Conservation (phyloP, 1,284 basidiomycete genomes). For the Irpex sp. region DNA sequence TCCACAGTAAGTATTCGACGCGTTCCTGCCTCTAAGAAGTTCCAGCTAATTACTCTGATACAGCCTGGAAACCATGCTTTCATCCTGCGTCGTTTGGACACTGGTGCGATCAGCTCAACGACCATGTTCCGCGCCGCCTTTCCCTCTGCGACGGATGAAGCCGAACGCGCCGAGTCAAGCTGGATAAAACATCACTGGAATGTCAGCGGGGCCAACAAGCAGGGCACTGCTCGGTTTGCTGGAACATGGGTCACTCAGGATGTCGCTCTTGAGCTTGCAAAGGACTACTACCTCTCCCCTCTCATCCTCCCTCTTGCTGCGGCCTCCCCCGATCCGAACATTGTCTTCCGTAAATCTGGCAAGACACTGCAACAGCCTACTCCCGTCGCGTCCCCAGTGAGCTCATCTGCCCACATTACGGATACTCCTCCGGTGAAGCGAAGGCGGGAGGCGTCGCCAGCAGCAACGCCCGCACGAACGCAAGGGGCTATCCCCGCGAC, state of each 20-base stretch:
- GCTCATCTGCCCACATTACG: slow-evolving; percentile 15
- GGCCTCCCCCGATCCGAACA: slow-evolving; percentile 75
- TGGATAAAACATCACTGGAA: slow-evolving; percentile 87
- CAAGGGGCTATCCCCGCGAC: slow-evolving; percentile 11
- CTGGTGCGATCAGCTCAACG: slow-evolving; percentile 90
- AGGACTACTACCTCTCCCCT: slow-evolving; percentile 54
- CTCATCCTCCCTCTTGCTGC: slow-evolving; percentile 67
- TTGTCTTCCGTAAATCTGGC: slow-evolving; percentile 67
- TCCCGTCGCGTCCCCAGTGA: slow-evolving; percentile 26
- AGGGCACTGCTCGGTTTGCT: slow-evolving; percentile 75
- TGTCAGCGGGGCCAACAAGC: slow-evolving; percentile 79
- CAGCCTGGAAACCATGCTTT: slow-evolving; percentile 84
- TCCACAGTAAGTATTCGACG: slow-evolving; percentile 63
- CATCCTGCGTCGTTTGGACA: slow-evolving; percentile 94
- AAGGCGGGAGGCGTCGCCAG: slow-evolving; percentile 58
- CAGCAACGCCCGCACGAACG: slow-evolving; percentile 9
- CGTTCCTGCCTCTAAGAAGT: slow-evolving; percentile 9
- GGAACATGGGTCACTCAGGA: slow-evolving; percentile 85
- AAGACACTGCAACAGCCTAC: slow-evolving; percentile 25
- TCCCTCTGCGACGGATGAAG: slow-evolving; percentile 76
- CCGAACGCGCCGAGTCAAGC: slow-evolving; percentile 80
- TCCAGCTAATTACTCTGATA: slow-evolving; percentile 16
- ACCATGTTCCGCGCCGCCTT: slow-evolving; percentile 99
- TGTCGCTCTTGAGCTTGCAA: slow-evolving; percentile 65
- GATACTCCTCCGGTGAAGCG: slow-evolving; percentile 52